Base-by-base conservation (phyloP, 2,329 filamentous ascomycete genomes). In the Pseudofabraea citricarpa region DNA sequence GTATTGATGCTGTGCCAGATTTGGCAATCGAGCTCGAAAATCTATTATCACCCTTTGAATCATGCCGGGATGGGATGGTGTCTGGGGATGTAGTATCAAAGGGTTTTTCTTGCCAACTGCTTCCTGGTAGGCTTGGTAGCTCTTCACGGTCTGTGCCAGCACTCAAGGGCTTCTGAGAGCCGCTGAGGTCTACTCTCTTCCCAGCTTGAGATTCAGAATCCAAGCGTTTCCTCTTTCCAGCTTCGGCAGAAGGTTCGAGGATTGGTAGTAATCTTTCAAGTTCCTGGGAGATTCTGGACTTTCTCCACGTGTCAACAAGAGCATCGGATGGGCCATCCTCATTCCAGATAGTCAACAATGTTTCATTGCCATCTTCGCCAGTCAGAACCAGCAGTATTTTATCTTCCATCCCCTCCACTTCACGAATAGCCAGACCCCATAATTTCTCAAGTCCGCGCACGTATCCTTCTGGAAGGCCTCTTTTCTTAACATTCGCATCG, bases 381-480 rank as follows among this genome's bases (percentile, higher is more conserved):
- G 64, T 67, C 36, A 78, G 58, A 43, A 73, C 61, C 3, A 62
- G 59, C 10, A 72, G 66, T 40, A 79, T 66, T 32, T 65, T 62
- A 45, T 66, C 62, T 54, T 78, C 74, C 29, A 68, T 67, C 5
- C 68, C 69, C 15, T 70, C 62, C 20, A 72, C 68, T 29, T 70
- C 70, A 42, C 68, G 64, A 48, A 81, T 75, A 2, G 75, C 63
- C 54, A 75, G 68, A 9, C 75, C 76, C 58, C 77, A 68, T 13
- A 77, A 66, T 40, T 79, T 61, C 52, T 90, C 86, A 15, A 90
- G 69, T 0, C 83, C 84, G 24, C 85, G 76, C 43, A 90, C 83
- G 57, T 90, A 89, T 13, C 87, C 86, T n/a, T 86, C 86, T 54
- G 85, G 85, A 9, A 90, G 79, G 4, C 87, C 86, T 50, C 86